These are phyloP conservation scores for Yarrowia bubula DNA, from an alignment of 805 yeast species.

Conservation along the genomic window DNA sequence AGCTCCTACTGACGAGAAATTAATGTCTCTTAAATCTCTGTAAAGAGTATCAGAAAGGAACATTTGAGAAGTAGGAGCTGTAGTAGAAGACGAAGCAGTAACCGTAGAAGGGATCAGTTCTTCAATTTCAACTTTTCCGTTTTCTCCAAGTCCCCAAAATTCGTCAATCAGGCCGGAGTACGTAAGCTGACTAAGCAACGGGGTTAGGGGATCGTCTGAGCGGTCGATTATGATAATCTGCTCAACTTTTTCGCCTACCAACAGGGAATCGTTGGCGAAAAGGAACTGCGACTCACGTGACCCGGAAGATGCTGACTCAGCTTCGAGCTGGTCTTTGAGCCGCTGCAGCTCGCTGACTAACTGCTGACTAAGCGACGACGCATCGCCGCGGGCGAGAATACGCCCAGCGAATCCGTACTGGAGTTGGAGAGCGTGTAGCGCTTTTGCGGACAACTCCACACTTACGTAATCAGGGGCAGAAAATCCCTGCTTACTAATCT, in stretches of 20 bases:
- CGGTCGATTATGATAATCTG: constrained; percentile 81
- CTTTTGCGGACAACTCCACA: not conserved
- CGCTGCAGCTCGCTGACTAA: not conserved
- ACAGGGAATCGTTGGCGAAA: constrained; percentile 8
- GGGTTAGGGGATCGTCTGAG: constrained; percentile 67
- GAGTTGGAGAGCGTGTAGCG: not conserved
- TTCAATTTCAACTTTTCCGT: constrained; percentile 37
- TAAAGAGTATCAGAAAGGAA: constrained; percentile 48
- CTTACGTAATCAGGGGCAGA: not conserved
- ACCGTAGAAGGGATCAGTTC: constrained; percentile 35
- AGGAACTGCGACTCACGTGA: not conserved
- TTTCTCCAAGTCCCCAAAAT: constrained; percentile 47
- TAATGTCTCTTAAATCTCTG: constrained; percentile 56
- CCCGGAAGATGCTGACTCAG: not conserved
- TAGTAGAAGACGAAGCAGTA: constrained; percentile 31
- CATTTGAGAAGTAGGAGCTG: constrained; percentile 2
- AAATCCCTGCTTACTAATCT: not conserved
- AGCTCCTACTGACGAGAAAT: constrained; percentile 78
- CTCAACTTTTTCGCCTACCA: constrained; percentile 40
- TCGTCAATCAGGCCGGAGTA: constrained; percentile 84
- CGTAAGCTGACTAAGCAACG: constrained; percentile 71
- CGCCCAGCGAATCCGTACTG: constrained; percentile 1
- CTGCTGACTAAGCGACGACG: not conserved
- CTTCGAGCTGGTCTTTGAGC: not conserved
- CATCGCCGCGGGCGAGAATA: not conserved